Base-by-base conservation (phyloP, 345 rosid genomes). In the Pugionium cornutum region DNA sequence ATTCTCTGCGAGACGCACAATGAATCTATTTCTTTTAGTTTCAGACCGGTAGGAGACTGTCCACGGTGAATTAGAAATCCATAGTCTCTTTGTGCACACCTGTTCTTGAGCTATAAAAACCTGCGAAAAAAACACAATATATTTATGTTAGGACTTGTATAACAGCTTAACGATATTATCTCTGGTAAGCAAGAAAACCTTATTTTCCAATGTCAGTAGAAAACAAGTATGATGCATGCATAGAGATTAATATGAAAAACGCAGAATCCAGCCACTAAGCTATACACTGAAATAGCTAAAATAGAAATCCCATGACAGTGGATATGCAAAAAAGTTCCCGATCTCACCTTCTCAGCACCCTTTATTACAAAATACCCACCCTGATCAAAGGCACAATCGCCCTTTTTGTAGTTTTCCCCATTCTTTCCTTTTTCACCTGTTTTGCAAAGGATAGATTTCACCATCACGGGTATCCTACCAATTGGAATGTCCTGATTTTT, bases 381-480 rank as follows among this genome's bases (percentile, higher is more conserved):
- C 11, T 82, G 91, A 64, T 92, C 98, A 80, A 82, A 92, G 44
- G 85, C 97, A 72, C 98, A 92, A 46, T 92, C 96, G 47, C 69
- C 82, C 67, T 73, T 72, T 58, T 45, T 52, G 62, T 34, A n/a
- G 26, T 9, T 62, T 32, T 47, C 64, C 52, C 29, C 68, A 2
- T 40, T 30, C 59, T 81, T 82, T 53, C 79, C 84, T 25, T 51
- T 76, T 48, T 64, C 82, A 27, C 36, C 75, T 84, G 85, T 82
- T 78, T 96, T 84, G 75, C 96, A 92, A 18, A 88, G 82, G 18
- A 81, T 75, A 51, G 98, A 89, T 64, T 81, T 85, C 61, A 89
- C 96, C 96, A 89, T 92, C 68, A 89, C 89, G 25, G 98, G 97
- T 6, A 92, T 78, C 81, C 90, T 82, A 28, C 98, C 97, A 66